Evolutionary conservation across 805 yeast genomes (phyloP).

Genomic region (Teunomyces atbi): DNA sequence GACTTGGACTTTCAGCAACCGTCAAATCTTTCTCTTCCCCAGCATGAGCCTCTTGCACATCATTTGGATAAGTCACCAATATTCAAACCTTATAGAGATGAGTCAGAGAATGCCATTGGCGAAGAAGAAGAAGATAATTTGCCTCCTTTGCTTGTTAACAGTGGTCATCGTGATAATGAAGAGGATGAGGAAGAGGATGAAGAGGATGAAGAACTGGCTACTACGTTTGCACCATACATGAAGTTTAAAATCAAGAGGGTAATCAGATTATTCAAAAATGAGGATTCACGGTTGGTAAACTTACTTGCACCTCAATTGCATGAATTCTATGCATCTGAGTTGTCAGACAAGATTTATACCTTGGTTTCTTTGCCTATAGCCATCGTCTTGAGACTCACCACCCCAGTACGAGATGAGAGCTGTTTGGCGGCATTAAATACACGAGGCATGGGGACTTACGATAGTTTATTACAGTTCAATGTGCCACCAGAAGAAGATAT

Average conservation of each 20-base stretch:
- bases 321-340: constrained; percentile 10
- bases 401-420: constrained; percentile 32
- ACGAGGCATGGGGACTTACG: constrained; percentile 1
- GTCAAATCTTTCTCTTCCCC: not conserved
- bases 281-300: constrained; percentile 5
- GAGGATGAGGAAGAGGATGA: constrained; percentile 4
- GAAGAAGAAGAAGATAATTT: not conserved
- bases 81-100: constrained; percentile 4
- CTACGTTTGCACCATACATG: not conserved
- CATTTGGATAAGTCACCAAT: constrained; percentile 1
- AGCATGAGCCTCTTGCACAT: not conserved
- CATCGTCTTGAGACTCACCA: constrained; percentile 25
- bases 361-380: constrained; percentile 23
- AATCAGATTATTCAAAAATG: constrained; percentile 2
- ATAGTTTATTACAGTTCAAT: constrained; percentile 1
- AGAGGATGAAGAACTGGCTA: not conserved
- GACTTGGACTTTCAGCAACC: not conserved
- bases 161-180: not conserved
- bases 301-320: constrained; percentile 17
- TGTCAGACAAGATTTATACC: constrained; percentile 12
- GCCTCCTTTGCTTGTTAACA: not conserved
- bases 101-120: not conserved
- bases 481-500: constrained; percentile 2
- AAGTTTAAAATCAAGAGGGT: not conserved
- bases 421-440: constrained; percentile 5